phyloP scores from a whole-genome alignment of 495 filamentous ascomycete species.

The Evernia prunastri region DNA sequence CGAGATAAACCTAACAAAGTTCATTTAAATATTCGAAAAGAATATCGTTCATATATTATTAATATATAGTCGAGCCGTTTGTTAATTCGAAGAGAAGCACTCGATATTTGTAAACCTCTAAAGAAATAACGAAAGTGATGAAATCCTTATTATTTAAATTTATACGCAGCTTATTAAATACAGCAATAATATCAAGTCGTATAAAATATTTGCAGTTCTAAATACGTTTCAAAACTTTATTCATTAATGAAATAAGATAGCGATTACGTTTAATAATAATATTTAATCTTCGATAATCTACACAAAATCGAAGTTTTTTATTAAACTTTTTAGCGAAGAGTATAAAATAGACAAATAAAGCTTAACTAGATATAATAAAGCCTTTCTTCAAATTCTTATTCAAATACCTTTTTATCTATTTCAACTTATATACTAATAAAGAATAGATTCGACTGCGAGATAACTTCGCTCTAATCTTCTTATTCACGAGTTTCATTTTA shows the following conservation, averaged over 20 bases:
- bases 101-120: slow-evolving; percentile 29
- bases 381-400: no score
- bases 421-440: no score
- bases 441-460: no score
- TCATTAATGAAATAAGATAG: slow-evolving; percentile 41
- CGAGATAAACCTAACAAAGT: slow-evolving; percentile 28
- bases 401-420: no score
- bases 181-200: slow-evolving; percentile 40
- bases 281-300: no score
- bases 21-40: slow-evolving; percentile 27
- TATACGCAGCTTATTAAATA: slow-evolving; percentile 36
- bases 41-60: slow-evolving; percentile 31
- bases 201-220: slow-evolving; percentile 32
- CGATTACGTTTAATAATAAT: slow-evolving; percentile 31
- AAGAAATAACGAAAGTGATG: slow-evolving; percentile 31
- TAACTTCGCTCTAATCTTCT: no score
- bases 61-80: slow-evolving; percentile 25
- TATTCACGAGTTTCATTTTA: background rate
- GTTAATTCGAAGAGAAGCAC: slow-evolving; percentile 34
- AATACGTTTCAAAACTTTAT: slow-evolving; percentile 36
- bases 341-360: no score
- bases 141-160: slow-evolving; percentile 26
- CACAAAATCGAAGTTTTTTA: no score
- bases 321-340: no score
- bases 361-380: no score